Base-by-base conservation (phyloP, 257 asterid species). In the Gentiana dahurica region DNA sequence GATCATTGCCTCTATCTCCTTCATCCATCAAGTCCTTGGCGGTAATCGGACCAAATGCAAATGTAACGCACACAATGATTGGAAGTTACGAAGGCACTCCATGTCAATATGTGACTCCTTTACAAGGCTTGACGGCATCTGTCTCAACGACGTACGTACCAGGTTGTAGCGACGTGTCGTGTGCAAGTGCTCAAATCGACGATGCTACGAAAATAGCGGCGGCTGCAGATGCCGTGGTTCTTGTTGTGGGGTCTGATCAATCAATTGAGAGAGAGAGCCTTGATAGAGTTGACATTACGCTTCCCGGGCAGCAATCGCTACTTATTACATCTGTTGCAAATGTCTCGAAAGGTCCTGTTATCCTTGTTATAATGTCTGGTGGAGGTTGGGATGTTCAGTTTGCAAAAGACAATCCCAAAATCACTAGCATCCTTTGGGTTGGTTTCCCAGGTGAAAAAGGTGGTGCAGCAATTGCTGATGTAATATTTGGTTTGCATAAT, bases 371-470 rank as follows among this genome's bases (percentile, higher is more conserved):
- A 49, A 81, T 90, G 85, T 87, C 94, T 0, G 98, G 96, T 15
- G 95, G 98, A 32, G 94, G 95, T 2, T 71, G 84, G 87, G 98
- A 90, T 51, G 72, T 87, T 8, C 80, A 76, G 59, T 87, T 87
- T 49, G 95, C 96, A 0, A 84, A 84, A 34, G 85, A 79, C 13
- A 71, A 81, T 56, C 92, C 87, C 0, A 85, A 78, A 63, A 54
- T 87, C 12, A 73, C 82, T 0, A 87, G 95, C 46, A 87, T 87
- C 36, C 55, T 91, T 11, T 91, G 98, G 95, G 93, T 77, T 61
- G 98, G 95, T 2, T 91, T 76, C 70, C 98, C 98, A 0, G 98
- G 98, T 1, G 94, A 91, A 69, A 95, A 91, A 10, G 98, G 96
- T 34, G 96, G 96, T 36, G 92, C 82, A 15, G 98, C 96, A 2